Conservation (phyloP, 305 asterid species). For the Solanum hybrid region DNA sequence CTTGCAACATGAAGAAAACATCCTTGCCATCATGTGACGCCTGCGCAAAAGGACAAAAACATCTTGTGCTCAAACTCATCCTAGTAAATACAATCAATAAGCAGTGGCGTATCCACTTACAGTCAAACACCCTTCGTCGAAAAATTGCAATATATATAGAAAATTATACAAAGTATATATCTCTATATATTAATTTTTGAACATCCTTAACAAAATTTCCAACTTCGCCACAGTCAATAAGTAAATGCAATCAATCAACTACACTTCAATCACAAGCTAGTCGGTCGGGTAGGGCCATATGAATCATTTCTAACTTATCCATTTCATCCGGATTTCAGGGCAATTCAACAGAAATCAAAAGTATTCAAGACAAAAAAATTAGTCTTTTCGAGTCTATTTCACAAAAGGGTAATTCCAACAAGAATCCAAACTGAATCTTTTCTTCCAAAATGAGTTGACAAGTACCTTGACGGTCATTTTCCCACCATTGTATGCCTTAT, state of each 20-base stretch:
- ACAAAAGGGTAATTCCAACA: not conserved
- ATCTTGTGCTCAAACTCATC: not conserved
- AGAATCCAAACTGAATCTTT: not conserved
- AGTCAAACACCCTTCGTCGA: not conserved
- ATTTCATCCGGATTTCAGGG: not conserved
- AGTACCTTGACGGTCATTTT: constrained; percentile 47
- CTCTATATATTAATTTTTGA: not conserved
- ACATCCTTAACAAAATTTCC: not conserved
- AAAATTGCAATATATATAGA: not conserved
- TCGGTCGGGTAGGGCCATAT: not conserved
- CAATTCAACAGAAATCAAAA: not conserved
- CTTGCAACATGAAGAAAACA: constrained; percentile 48
- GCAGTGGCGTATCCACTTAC: not conserved
- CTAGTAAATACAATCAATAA: constrained; percentile 4
- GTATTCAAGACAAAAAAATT: not conserved
- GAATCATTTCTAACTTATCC: not conserved
- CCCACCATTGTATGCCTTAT: constrained; percentile 38
- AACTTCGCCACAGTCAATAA: not conserved
- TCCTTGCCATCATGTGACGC: constrained; percentile 54
- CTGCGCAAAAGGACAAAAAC: constrained; percentile 19
- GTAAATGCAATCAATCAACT: not conserved
- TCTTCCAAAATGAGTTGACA: not conserved
- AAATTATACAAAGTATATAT: not conserved
- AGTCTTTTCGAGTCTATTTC: not conserved
- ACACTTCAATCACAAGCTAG: not conserved